Evolutionary conservation across 352 stramenopile species (phyloP), one percentile per base, ranked within the genome.

Genomic region (Globisporangium paroecandrum): DNA sequence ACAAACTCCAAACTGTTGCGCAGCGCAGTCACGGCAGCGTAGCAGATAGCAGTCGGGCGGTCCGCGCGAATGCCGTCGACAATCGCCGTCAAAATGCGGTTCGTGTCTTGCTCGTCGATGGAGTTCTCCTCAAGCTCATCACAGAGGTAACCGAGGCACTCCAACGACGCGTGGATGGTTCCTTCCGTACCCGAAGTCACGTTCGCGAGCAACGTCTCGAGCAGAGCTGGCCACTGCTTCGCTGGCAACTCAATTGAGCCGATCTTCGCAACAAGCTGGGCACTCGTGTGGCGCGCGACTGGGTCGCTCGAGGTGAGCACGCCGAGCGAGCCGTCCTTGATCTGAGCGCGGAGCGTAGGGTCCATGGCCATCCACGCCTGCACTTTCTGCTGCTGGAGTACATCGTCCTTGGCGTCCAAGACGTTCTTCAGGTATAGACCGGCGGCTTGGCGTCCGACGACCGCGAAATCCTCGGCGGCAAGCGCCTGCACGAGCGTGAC

Each of bases 41-140:
- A 85, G 41, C 97, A 86, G 68, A 99, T 97, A 25, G 85, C 75
- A 36, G 92, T 80, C 13, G 92, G 82, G 2, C 94, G 80, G 62
- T 98, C 89, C 0, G 84, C 66, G 47, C 89, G 81, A 62, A 99
- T 98, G 54, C 97, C 97, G 74, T 99, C 93, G 15, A 99, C 95
- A 71, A 99, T 99, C 18, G 95, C 94, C 24, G 93, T 99, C 25
- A 99, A 78, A 71, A 99, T 99, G 32, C 96, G 82, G 78, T 99
- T 98, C 2, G 96, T 98, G 57, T 96, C 90, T 55, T 89, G 75
- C 65, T 92, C 82, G 63, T 90, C 81, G 24, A 96, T 79, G 2
- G 75, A 68, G 54, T 86, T 83, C 38, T 93, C 85, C 41, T 93
- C 86, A 0, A 94, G 72, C 63, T 91, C 85, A 71, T 94, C 89